These are phyloP conservation scores for Cylindrotheca closterium DNA, from an alignment of 108 stramenopile species.

Conservation along the genomic window DNA sequence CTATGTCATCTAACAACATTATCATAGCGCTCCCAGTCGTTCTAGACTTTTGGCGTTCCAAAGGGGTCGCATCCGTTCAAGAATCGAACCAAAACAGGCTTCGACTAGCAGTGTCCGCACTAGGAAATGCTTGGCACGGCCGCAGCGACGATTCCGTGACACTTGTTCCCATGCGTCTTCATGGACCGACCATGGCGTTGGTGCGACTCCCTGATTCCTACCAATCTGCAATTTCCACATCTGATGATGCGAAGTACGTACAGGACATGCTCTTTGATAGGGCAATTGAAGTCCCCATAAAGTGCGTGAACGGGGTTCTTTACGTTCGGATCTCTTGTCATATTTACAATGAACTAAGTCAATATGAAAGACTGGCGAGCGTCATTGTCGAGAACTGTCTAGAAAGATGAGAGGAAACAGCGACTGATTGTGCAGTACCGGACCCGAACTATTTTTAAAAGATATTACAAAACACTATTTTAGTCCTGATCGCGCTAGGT, in stretches of 20 bases:
- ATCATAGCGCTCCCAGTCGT: constrained; percentile 40
- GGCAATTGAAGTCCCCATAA: constrained; percentile 64
- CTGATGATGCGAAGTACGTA: constrained; percentile 59
- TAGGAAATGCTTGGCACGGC: constrained; percentile 53
- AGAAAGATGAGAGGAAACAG: too few species aligned
- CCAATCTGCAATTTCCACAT: constrained; percentile 20
- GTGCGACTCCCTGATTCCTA: constrained; percentile 48
- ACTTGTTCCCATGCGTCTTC: constrained; percentile 39
- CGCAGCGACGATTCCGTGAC: constrained; percentile 18
- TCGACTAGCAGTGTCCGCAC: constrained; percentile 36
- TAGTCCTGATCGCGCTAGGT: too few species aligned
- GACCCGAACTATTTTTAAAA: too few species aligned
- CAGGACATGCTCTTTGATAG: constrained; percentile 64
- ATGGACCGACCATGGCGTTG: constrained; percentile 65
- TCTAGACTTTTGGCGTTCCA: constrained; percentile 47
- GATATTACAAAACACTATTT: too few species aligned
- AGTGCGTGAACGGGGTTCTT: constrained; percentile 57
- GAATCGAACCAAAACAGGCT: constrained; percentile 33
- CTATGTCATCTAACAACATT: too few species aligned
- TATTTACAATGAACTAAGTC: constrained; percentile 59
- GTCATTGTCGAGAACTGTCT: too few species aligned
- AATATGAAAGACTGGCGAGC: constrained; percentile 50
- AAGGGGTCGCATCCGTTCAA: constrained; percentile 20
- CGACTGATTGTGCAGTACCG: too few species aligned
- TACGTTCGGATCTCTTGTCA: constrained; percentile 67